Conservation (phyloP, 768 basidiomycete species). For the Pholiota molesta region DNA sequence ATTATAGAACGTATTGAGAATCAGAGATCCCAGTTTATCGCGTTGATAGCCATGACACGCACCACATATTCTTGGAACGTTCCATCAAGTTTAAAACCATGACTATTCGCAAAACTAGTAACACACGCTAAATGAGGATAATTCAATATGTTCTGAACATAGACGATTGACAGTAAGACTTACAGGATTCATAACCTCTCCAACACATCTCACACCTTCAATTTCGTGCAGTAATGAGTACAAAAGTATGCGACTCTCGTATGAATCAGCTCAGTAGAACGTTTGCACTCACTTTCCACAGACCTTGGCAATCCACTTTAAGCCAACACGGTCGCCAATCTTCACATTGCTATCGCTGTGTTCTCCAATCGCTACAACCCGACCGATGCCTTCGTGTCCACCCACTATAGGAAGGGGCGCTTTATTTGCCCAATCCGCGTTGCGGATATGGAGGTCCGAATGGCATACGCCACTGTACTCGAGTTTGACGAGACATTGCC, state of each 20-base stretch:
- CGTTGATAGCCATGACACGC: conserved; percentile 17
- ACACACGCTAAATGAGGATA: conserved; percentile 42
- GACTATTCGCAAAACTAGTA: conserved; percentile 39
- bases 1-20: neutral
- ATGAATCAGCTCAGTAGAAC: neutral
- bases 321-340: conserved; percentile 76
- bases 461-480: conserved; percentile 69
- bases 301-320: conserved; percentile 65
- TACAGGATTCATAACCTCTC: conserved; percentile 57
- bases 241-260: too few relatives aligned
- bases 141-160: neutral
- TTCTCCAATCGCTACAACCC: conserved; percentile 75
- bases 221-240: neutral
- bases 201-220: conserved; percentile 71
- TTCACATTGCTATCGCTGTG: conserved; percentile 56
- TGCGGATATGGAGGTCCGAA: conserved; percentile 72
- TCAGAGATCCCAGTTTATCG: neutral
- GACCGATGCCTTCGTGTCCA: conserved; percentile 82
- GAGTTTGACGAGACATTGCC: conserved; percentile 73
- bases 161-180: neutral
- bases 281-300: conserved; percentile 36
- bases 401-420: conserved; percentile 62
- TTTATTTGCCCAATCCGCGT: conserved; percentile 66
- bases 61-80: conserved; percentile 71
- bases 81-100: conserved; percentile 71